Evolutionary conservation across 345 rosid genomes (phyloP).

Genomic region (Citropsis articulata): DNA sequence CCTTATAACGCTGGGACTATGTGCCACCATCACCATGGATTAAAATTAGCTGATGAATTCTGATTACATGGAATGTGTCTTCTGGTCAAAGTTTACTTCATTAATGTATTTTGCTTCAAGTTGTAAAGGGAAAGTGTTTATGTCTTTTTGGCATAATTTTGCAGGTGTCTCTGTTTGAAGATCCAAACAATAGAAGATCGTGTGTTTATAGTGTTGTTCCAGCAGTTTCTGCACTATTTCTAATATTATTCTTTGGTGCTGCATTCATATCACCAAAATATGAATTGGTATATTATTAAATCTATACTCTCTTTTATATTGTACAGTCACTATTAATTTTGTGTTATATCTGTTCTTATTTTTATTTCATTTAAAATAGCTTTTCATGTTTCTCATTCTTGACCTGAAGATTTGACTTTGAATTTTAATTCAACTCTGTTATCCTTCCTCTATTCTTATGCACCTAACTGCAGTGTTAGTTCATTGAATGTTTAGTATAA

Average conservation of each 20-base stretch:
- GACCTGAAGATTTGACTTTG: background rate
- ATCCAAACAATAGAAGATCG: constrained; percentile 35
- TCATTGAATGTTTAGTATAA: background rate
- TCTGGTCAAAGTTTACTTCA: background rate
- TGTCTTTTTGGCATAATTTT: background rate
- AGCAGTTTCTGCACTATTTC: constrained; percentile 37
- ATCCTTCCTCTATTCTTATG: background rate
- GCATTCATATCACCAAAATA: constrained; percentile 32
- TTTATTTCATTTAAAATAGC: background rate
- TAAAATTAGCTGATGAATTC: background rate
- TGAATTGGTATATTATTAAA: constrained; percentile 33
- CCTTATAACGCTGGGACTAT: no score
- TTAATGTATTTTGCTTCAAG: background rate
- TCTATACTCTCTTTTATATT: background rate
- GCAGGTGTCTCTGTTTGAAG: constrained; percentile 35
- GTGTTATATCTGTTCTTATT: background rate
- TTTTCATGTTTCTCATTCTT: background rate
- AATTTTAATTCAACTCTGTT: background rate
- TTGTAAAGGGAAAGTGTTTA: background rate
- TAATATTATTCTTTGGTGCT: constrained; percentile 38
- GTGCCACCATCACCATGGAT: no score
- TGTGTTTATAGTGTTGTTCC: constrained; percentile 36
- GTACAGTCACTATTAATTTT: background rate
- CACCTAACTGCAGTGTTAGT: background rate
- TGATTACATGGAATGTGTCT: background rate